phyloP scores from a whole-genome alignment of 2,329 filamentous ascomycete species.

The Orbilia oligospora region DNA sequence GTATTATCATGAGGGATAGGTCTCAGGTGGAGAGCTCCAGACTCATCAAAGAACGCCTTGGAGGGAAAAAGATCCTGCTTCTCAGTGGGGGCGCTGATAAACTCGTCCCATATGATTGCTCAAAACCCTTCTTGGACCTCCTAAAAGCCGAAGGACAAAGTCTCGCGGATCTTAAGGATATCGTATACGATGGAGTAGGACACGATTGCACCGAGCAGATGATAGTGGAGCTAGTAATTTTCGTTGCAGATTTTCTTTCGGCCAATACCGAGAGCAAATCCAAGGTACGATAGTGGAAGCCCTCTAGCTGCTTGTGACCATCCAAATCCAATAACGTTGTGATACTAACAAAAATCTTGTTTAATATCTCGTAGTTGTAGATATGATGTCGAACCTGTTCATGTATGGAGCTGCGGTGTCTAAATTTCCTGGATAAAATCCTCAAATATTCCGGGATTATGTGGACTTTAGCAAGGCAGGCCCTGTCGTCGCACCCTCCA shows the following conservation, averaged over 20 bases:
- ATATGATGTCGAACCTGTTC: background rate
- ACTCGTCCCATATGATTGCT: conserved; percentile 78
- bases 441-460: conserved; percentile 1
- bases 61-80: conserved; percentile 76
- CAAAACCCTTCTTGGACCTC: conserved; percentile 74
- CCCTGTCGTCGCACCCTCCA: background rate
- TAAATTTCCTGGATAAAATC: background rate
- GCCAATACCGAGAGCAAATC: conserved; percentile 32
- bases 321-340: background rate
- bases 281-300: conserved; percentile 32
- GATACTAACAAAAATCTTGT: background rate
- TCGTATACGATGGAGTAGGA: conserved; percentile 77
- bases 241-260: conserved; percentile 68
- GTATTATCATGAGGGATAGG: conserved; percentile 68
- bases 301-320: background rate
- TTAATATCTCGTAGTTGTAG: conserved; percentile 36
- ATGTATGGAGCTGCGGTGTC: too few relatives aligned
- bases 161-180: conserved; percentile 74
- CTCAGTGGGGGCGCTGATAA: conserved; percentile 78
- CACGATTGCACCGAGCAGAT: conserved; percentile 79
- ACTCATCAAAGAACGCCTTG: conserved; percentile 70
- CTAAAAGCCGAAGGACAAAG: conserved; percentile 71
- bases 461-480: background rate
- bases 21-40: conserved; percentile 68
- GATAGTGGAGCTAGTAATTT: conserved; percentile 76